Percentiles rank a stretch among this genome's conserved stretches.
phyloP scores from a whole-genome alignment of 2,329 filamentous ascomycete genomes.

The Aureobasidium lini region DNA sequence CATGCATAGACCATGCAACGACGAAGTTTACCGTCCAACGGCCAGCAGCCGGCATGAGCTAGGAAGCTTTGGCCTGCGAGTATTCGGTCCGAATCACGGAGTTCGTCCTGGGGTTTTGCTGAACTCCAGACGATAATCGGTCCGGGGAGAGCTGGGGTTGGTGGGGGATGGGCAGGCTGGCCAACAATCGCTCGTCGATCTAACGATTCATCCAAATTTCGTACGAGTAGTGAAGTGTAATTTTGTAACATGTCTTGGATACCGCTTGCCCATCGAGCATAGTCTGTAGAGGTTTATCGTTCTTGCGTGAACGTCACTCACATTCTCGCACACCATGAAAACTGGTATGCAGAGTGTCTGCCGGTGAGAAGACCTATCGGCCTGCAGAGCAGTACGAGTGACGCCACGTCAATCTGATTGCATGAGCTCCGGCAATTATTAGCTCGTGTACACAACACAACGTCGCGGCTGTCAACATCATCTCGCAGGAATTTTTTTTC shows the following conservation, averaged over 20 bases:
- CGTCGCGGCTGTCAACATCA: slow-evolving; percentile 8
- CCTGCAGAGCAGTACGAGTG: background rate
- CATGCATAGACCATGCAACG: slow-evolving; percentile 12
- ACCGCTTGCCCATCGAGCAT: background rate
- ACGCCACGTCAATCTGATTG: slow-evolving; percentile 3
- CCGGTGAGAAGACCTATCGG: background rate
- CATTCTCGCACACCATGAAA: background rate
- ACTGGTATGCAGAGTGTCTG: background rate
- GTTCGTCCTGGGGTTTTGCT: background rate
- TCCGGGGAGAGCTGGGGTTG: slow-evolving; percentile 6
- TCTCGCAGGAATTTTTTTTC: background rate
- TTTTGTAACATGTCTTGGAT: background rate
- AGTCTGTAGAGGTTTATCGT: background rate
- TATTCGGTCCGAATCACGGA: slow-evolving; percentile 1
- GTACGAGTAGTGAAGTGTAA: slow-evolving; percentile 5
- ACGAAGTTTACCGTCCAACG: slow-evolving; percentile 3
- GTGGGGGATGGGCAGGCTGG: slow-evolving; percentile 3
- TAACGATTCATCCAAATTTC: background rate
- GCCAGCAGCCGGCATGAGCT: slow-evolving; percentile 2
- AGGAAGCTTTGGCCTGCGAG: background rate
- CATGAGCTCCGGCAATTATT: slow-evolving; percentile 7
- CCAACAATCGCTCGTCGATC: slow-evolving; percentile 5
- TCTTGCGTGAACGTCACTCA: background rate
- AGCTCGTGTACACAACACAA: background rate
- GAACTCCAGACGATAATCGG: slow-evolving; percentile 4